Conservation (phyloP, 768 basidiomycete species). For the Daedaleopsis sinensis region DNA sequence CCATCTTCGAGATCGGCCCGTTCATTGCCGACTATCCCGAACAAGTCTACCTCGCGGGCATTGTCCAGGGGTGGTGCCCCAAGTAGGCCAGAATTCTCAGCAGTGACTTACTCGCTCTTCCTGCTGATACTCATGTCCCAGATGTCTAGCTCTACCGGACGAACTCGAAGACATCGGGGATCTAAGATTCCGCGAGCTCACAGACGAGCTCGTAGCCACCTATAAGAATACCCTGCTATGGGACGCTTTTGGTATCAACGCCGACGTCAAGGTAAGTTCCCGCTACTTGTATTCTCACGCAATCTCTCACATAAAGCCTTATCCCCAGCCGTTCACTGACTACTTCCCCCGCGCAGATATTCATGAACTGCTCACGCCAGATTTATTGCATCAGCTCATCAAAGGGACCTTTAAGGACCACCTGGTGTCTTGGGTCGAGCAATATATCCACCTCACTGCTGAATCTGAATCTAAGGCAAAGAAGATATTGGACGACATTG, state of each 20-base stretch:
- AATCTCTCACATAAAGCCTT: no score
- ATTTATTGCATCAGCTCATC: conserved; percentile 26
- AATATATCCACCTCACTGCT: conserved; percentile 15
- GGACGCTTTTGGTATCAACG: conserved; percentile 30
- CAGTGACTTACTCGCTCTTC: no score
- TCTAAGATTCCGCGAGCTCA: not conserved
- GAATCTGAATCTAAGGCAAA: not conserved
- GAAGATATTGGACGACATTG: conserved; percentile 19
- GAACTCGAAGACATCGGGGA: not conserved
- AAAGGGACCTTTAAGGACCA: conserved; percentile 29
- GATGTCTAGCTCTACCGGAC: not conserved
- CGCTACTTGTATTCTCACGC: not conserved
- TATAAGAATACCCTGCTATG: no score
- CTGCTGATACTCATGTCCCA: no score
- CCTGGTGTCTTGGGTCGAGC: conserved; percentile 15
- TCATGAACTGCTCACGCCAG: conserved; percentile 16
- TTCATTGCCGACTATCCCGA: conserved; percentile 39
- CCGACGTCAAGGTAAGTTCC: conserved; percentile 26
- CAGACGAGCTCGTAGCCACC: no score
- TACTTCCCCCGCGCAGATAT: conserved; percentile 27
- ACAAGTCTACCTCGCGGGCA: conserved; percentile 26
- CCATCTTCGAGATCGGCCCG: conserved; percentile 31
- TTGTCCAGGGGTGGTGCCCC: conserved; percentile 28
- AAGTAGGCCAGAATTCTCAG: conserved; percentile 12
- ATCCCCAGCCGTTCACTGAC: conserved; percentile 23